phyloP scores from a whole-genome alignment of 2,329 filamentous ascomycete species.

The Penicillium sp. region DNA sequence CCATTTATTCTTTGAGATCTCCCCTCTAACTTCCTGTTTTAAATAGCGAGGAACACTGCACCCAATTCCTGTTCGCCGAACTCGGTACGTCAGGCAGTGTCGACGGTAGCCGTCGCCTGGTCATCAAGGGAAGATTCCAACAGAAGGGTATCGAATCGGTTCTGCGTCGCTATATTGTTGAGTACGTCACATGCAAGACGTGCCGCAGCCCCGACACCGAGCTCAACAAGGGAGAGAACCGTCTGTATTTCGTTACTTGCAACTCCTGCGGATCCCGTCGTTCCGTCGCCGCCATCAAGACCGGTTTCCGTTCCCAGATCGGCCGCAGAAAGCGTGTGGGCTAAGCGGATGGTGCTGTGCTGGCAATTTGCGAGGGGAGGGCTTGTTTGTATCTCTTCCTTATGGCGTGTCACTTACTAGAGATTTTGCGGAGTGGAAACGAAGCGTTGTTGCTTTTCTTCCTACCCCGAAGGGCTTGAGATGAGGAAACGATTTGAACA shows the following conservation, averaged over 20 bases:
- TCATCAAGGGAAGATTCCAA: conserved; percentile 99
- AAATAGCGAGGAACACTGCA: conserved; percentile 84
- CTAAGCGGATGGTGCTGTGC: conserved; percentile 42
- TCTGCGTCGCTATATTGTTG: conserved; percentile 58
- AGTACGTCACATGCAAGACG: conserved; percentile 98
- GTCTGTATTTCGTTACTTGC: conserved; percentile 97
- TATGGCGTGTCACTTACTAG: conserved; percentile 18
- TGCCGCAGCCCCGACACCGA: conserved; percentile 91
- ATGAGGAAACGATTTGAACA: conserved; percentile 21
- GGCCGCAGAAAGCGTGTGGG: conserved; percentile 94
- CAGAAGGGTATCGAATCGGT: conserved; percentile 99
- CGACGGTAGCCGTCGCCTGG: conserved; percentile 80
- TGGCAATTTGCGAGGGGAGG: conserved; percentile 13
- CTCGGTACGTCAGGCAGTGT: conserved; percentile 94
- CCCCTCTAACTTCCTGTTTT: neutral
- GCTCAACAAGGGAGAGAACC: conserved; percentile 97
- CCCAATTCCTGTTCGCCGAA: conserved; percentile 92
- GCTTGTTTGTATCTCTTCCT: conserved; percentile 18
- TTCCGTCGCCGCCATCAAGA: conserved; percentile 96
- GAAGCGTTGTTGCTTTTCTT: conserved; percentile 11
- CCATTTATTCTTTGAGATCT: neutral
- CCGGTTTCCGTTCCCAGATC: conserved; percentile 98
- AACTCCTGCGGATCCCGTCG: conserved; percentile 76
- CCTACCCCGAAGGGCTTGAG: conserved; percentile 10
- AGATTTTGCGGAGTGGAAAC: conserved; percentile 16